Evolutionary conservation across 306 rosid species (phyloP), one percentile per base, ranked within the genome.

Genomic region (Pyrus bretschneideri): DNA sequence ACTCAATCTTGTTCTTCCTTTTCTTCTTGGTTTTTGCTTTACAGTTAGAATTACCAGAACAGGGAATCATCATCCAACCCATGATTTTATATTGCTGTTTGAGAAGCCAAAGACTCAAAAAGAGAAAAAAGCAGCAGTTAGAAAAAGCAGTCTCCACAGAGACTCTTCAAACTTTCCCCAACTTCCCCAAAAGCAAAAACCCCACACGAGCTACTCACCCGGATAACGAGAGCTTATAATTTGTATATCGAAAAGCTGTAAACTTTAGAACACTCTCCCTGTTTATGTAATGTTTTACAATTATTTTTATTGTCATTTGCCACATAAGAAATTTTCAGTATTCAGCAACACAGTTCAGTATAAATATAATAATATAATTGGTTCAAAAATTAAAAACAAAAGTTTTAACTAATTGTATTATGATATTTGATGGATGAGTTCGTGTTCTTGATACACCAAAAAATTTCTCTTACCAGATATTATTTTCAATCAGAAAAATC

Each of bases 11-110:
- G 71, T 81, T 86, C 83, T 66, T 82, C 83, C 74, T 88, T 83
- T 79, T 82, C 82, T 85, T 83, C 70, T 78, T 69, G 79, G 80
- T 79, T 79, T 86, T 86, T 77, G 76, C 81, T 61, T 86, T 90
- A 49, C 85, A 63, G 84, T 79, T 83, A 55, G 89, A 85, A 71
- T 70, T 78, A 81, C 98, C 96, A 73, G 92, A 89, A 84, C 98
- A 95, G 11, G 92, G 97, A 84, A 92, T 51, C 55, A 51, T 51
- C 55, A 51, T 88, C 93, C 97, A 95, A 83, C 93, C 86, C 97
- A 95, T 95, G 68, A 51, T 85, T 78, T 60, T 13, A 44, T 40
- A 42, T 12, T 11, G 18, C 44, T 42, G 64, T 67, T 11, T 40
- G 5, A 38, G 69, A 54, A 73, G 67, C 55, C 67, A 52, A 74